These are phyloP conservation scores for Calvatia gigantea DNA, from an alignment of 768 basidiomycete species.

Conservation along the genomic window DNA sequence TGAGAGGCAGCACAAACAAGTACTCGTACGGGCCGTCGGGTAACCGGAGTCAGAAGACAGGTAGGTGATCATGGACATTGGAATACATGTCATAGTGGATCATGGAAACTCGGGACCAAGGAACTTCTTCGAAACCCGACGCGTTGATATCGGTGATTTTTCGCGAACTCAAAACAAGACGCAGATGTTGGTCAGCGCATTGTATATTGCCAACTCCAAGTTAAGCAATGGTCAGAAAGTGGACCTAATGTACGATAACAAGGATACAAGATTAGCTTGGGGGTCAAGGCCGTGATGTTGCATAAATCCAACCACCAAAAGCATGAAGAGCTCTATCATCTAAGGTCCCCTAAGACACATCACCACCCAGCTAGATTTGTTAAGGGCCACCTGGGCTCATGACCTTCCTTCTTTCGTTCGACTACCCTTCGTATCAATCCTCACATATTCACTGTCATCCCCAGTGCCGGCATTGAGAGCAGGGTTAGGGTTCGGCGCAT, in stretches of 20 bases:
- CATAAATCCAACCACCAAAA: too few species aligned
- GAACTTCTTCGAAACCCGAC: background rate
- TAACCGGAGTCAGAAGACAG: background rate
- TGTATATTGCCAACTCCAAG: too few species aligned
- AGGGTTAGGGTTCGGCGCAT: constrained; percentile 27
- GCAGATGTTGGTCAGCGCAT: too few species aligned
- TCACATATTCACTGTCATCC: constrained; percentile 79
- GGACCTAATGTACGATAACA: too few species aligned
- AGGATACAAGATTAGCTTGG: too few species aligned
- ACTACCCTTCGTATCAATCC: constrained; percentile 72
- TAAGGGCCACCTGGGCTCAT: background rate
- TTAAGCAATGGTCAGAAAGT: too few species aligned
- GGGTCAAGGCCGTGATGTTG: too few species aligned
- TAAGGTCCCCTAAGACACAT: background rate
- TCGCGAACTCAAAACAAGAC: background rate
- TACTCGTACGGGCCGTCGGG: background rate
- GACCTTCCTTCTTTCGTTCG: constrained; percentile 32
- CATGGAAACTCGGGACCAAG: background rate
- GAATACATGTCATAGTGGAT: background rate
- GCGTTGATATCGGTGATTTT: constrained; percentile 1
- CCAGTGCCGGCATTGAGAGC: constrained; percentile 15
- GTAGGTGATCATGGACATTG: background rate
- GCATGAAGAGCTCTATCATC: background rate
- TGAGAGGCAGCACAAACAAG: background rate
- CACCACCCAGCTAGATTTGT: background rate